phyloP scores from a whole-genome alignment of 495 filamentous ascomycete genomes.

The Daldinia childiae region DNA sequence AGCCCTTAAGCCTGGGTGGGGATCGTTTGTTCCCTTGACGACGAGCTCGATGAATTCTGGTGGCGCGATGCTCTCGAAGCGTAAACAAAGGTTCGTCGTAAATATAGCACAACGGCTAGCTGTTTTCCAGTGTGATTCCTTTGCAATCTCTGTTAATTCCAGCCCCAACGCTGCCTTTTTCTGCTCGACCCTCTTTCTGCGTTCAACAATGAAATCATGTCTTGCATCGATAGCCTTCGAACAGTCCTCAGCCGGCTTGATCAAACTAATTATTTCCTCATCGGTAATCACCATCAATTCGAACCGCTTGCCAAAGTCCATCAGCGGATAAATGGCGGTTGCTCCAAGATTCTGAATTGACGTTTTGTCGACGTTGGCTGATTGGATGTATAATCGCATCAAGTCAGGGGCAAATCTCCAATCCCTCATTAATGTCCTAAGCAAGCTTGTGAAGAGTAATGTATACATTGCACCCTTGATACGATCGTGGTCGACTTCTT shows the following conservation, averaged over 20 bases:
- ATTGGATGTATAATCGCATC: slow-evolving; percentile 87
- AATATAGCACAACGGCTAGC: slow-evolving; percentile 88
- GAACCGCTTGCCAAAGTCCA: slow-evolving; percentile 88
- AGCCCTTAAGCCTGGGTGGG: slow-evolving; percentile 83
- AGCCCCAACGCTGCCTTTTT: slow-evolving; percentile 83
- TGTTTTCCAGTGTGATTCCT: slow-evolving; percentile 93
- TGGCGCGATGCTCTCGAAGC: slow-evolving; percentile 87
- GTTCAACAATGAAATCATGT: slow-evolving; percentile 73
- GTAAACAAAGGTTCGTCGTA: slow-evolving; percentile 84
- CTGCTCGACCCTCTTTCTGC: slow-evolving; percentile 76
- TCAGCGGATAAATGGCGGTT: slow-evolving; percentile 80
- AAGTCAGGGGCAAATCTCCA: slow-evolving; percentile 92
- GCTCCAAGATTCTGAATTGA: slow-evolving; percentile 92
- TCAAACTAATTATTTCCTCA: slow-evolving; percentile 71
- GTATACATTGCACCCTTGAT: slow-evolving; percentile 96
- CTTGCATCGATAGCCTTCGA: slow-evolving; percentile 70
- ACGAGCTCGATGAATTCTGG: slow-evolving; percentile 85
- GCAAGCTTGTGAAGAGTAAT: slow-evolving; percentile 84
- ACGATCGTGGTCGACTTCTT: slow-evolving; percentile 80
- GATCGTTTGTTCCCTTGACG: slow-evolving; percentile 83
- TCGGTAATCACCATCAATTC: slow-evolving; percentile 90
- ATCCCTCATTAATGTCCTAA: slow-evolving; percentile 86
- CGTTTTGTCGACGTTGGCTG: slow-evolving; percentile 88
- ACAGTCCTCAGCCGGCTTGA: slow-evolving; percentile 77
- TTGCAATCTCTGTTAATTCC: slow-evolving; percentile 80